A percentile compares a stretch with the other conserved stretches of the same genome.
These are phyloP conservation scores for Vigna mungo DNA, from an alignment of 306 rosid genomes.

Conservation along the genomic window DNA sequence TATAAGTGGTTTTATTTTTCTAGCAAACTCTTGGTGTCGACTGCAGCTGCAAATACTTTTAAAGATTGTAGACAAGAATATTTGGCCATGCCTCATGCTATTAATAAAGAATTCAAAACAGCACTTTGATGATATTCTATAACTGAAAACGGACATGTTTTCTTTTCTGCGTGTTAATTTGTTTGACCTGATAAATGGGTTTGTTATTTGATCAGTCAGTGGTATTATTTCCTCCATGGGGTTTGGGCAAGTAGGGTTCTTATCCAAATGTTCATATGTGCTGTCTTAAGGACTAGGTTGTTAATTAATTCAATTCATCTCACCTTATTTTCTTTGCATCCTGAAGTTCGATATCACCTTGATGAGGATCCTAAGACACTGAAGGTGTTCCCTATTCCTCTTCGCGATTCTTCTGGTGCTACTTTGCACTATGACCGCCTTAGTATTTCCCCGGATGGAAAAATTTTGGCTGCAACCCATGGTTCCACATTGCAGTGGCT, in stretches of 20 bases:
- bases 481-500: conserved; percentile 96
- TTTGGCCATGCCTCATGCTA: neutral
- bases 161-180: conserved; percentile 12
- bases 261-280: conserved; percentile 1
- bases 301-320: conserved; percentile 32
- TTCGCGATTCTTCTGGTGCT: conserved; percentile 69
- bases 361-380: conserved; percentile 96
- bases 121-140: conserved; percentile 19
- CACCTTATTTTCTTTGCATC: conserved; percentile 36
- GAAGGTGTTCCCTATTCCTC: conserved; percentile 90
- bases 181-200: neutral
- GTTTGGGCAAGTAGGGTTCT: conserved; percentile 26
- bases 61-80: conserved; percentile 11
- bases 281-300: conserved; percentile 15
- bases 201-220: conserved; percentile 31
- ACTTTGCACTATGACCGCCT: conserved; percentile 80
- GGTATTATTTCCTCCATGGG: conserved; percentile 1
- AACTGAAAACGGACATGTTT: conserved; percentile 19
- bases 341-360: conserved; percentile 91
- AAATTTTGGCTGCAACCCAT: conserved; percentile 78
- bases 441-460: conserved; percentile 85
- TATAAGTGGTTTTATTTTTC: conserved; percentile 24
- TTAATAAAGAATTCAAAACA: conserved; percentile 16
- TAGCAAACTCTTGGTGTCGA: neutral
- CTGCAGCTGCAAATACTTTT: conserved; percentile 13